These are phyloP conservation scores for Handroanthus guayacan DNA, from an alignment of 257 asterid species.

Conservation along the genomic window DNA sequence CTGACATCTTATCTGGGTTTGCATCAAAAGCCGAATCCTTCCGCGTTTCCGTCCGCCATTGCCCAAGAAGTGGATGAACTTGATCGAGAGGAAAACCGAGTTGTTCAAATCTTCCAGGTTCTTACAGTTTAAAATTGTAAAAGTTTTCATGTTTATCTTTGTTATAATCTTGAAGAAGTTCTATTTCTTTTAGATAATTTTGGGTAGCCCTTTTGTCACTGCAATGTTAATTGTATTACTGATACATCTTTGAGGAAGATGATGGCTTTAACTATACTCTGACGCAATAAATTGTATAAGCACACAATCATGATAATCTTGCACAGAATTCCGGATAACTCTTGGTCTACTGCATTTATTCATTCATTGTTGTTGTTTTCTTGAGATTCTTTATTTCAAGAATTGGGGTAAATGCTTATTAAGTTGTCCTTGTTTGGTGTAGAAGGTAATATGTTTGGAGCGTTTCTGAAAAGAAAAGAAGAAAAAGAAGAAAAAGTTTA, in stretches of 20 bases:
- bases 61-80: slow-evolving; percentile 55
- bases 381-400: slow-evolving; percentile 1
- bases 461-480: no score
- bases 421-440: background rate
- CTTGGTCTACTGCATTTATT: background rate
- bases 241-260: background rate
- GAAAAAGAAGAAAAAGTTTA: background rate
- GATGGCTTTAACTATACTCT: background rate
- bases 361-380: background rate
- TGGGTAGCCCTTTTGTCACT: background rate
- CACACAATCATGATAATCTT: background rate
- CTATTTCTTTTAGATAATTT: background rate
- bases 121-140: background rate
- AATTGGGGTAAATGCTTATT: background rate
- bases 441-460: background rate
- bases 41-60: slow-evolving; percentile 49
- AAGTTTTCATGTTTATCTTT: background rate
- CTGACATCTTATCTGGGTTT: slow-evolving; percentile 48
- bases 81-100: slow-evolving; percentile 63
- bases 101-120: slow-evolving; percentile 77
- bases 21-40: slow-evolving; percentile 33
- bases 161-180: background rate
- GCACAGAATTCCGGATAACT: background rate
- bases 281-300: no score
- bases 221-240: background rate